Base-by-base conservation (phyloP, 257 asterid species). In the Solanum chiquidenum region DNA sequence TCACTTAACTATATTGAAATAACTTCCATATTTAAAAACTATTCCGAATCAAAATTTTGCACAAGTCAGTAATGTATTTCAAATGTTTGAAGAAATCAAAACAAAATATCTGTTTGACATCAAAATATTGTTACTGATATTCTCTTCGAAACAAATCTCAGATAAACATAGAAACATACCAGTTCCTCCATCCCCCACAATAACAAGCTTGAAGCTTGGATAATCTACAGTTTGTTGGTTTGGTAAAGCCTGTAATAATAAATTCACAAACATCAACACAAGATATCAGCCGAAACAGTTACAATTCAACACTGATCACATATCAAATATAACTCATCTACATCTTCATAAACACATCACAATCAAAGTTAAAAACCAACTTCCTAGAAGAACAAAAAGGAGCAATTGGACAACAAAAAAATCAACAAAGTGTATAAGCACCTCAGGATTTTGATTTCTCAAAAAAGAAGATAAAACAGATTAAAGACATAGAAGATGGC, bases 121-220 rank as follows among this genome's bases (percentile, higher is more conserved):
- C 83, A 75, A 11, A 37, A 1, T 37, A 23, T 12, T 23, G 4
- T 75, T 6, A 75, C 6, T 38, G 25, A 42, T 6, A 23, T 75
- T n/a, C 58, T 38, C 83, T 38, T 75, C 4, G 12, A 38, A 37
- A 37, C 55, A n/a, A 75, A 38, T 23, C 55, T 38, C 34, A 23
- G 34, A 13, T n/a, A 38, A 23, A n/a, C 34, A 38, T 12, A 2
- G 16, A 86, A 89, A 44, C 21, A 77, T 91, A 94, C 96, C 98
- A 68, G 98, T 94, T 83, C 98, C 96, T 14, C 96, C 96, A 91
- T 94, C 98, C 8, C 96, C 96, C 44, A 94, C 98, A 86, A 94
- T 92, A 3, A 94, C 98, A 83, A 94, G 98, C 94, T 94, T 94
- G 92, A 94, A 94, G 92, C 94, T 94, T 3, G 98, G 98, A 88